Conservation (phyloP, 2,329 filamentous ascomycete genomes). For the Colletotrichum sp. region DNA sequence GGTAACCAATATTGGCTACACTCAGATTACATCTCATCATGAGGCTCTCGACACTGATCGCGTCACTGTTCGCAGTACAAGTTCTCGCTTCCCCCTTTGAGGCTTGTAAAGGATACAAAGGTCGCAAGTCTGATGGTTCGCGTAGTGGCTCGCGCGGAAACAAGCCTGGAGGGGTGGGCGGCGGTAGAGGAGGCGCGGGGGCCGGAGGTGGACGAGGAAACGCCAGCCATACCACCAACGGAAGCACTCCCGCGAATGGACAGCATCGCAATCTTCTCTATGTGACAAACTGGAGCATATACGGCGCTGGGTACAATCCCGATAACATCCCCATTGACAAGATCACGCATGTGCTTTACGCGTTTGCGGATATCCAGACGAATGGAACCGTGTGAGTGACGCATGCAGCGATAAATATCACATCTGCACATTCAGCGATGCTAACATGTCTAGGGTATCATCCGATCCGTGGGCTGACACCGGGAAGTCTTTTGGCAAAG, state of each 20-base stretch:
- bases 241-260: not conserved
- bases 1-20: not conserved
- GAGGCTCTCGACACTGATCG: not conserved
- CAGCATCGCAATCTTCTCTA: conserved; percentile 6
- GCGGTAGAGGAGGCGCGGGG: not conserved
- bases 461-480: conserved; percentile 37
- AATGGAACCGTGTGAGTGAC: conserved; percentile 16
- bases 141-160: not conserved
- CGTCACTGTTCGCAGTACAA: not conserved
- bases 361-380: conserved; percentile 5
- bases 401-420: not conserved
- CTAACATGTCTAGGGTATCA: conserved; percentile 24
- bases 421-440: too few relatives aligned
- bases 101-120: not conserved
- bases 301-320: conserved; percentile 3
- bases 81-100: not conserved
- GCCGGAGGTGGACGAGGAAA: not conserved
- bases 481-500: not conserved
- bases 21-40: not conserved
- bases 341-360: conserved; percentile 8
- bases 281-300: conserved; percentile 15
- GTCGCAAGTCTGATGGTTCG: not conserved
- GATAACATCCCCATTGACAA: not conserved
- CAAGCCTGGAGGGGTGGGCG: not conserved
- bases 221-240: not conserved